Evolutionary conservation across 1,284 basidiomycete species (phyloP).

Genomic region (Austroboletus niveus): DNA sequence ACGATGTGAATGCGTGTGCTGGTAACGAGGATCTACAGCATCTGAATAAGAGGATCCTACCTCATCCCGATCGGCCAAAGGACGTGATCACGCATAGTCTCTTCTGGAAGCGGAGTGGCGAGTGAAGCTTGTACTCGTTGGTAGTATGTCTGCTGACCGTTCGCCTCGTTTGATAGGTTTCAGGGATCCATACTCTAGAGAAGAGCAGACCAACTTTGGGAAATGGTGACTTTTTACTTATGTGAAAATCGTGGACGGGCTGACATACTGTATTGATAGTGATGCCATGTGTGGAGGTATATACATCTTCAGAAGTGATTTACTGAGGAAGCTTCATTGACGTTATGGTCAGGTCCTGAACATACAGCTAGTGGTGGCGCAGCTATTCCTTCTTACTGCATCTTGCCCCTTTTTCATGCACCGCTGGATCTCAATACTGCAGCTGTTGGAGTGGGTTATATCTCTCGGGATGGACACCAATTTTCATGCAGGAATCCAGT

Average conservation of each 20-base stretch:
- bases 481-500: slow-evolving; percentile 57
- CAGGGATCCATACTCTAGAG: slow-evolving; percentile 56
- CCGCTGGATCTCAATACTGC: slow-evolving; percentile 32
- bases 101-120: slow-evolving; percentile 58
- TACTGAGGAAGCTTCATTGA: neutral
- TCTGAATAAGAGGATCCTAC: slow-evolving; percentile 40
- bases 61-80: slow-evolving; percentile 46
- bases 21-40: slow-evolving; percentile 47
- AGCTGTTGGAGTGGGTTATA: slow-evolving; percentile 41
- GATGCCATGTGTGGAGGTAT: slow-evolving; percentile 50
- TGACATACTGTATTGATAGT: slow-evolving; percentile 28
- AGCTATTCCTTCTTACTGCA: slow-evolving; percentile 55
- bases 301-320: neutral
- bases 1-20: slow-evolving; percentile 36
- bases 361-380: slow-evolving; percentile 41
- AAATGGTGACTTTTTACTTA: slow-evolving; percentile 42
- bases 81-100: slow-evolving; percentile 55
- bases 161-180: slow-evolving; percentile 16
- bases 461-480: slow-evolving; percentile 47
- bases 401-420: slow-evolving; percentile 52
- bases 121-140: neutral
- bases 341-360: slow-evolving; percentile 37
- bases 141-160: neutral
- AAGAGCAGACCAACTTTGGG: slow-evolving; percentile 50
- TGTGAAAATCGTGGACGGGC: neutral